Evolutionary conservation across 2,329 filamentous ascomycete species (phyloP).

Genomic region (Alternaria angustiovoidea): DNA sequence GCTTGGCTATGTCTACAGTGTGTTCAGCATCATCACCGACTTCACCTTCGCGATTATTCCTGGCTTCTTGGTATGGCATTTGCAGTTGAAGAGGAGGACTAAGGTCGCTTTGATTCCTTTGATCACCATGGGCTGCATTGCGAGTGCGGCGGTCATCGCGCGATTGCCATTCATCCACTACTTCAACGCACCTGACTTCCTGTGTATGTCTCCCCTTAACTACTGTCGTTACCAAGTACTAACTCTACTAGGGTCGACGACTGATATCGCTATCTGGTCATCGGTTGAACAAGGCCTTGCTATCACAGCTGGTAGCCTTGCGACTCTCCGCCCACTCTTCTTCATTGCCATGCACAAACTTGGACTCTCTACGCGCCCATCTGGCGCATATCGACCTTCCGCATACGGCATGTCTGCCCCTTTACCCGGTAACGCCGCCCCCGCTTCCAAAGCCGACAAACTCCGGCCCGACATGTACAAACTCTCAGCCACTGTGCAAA

Average conservation of each 20-base stretch:
- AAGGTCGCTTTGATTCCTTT: constrained; percentile 60
- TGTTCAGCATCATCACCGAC: constrained; percentile 58
- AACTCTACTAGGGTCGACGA: constrained; percentile 35
- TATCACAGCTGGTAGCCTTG: constrained; percentile 48
- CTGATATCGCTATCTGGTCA: constrained; percentile 50
- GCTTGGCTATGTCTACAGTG: constrained; percentile 58
- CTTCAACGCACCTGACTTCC: constrained; percentile 43
- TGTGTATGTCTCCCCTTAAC: constrained; percentile 31
- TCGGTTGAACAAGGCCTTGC: constrained; percentile 48
- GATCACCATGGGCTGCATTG: constrained; percentile 60
- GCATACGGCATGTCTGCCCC: constrained; percentile 31
- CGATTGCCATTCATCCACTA: constrained; percentile 40
- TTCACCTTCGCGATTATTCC: constrained; percentile 61
- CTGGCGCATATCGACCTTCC: constrained; percentile 27
- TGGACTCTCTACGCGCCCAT: constrained; percentile 34
- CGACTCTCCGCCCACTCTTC: constrained; percentile 47
- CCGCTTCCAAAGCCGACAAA: constrained; percentile 21
- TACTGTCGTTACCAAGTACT: neutral
- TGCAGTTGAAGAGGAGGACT: constrained; percentile 59
- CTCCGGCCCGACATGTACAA: constrained; percentile 34
- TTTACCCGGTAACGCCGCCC: constrained; percentile 14
- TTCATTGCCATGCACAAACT: constrained; percentile 33
- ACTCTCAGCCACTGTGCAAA: constrained; percentile 27
- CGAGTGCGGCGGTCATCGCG: constrained; percentile 46
- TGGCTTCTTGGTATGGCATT: constrained; percentile 59